Conservation (phyloP, 352 stramenopile species). For the Thalassiosira mediterranea region DNA sequence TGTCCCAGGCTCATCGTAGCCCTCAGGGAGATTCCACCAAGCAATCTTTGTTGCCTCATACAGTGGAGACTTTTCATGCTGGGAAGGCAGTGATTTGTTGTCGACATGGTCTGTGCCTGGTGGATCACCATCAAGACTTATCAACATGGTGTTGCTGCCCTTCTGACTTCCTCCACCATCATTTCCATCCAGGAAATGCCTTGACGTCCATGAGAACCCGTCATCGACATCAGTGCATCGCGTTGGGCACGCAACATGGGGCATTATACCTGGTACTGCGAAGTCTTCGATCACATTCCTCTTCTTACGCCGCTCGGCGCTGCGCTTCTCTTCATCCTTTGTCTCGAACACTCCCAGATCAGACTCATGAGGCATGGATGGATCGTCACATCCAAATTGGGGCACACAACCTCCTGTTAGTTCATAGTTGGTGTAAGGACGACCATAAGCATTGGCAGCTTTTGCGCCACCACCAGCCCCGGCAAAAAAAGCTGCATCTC, state of each 20-base stretch:
- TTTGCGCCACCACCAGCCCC: slow-evolving; percentile 50
- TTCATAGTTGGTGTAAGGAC: slow-evolving; percentile 82
- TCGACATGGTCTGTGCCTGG: background rate
- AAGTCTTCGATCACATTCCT: slow-evolving; percentile 78
- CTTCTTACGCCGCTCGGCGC: slow-evolving; percentile 54
- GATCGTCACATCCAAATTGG: slow-evolving; percentile 79
- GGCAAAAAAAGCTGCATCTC: slow-evolving; percentile 40
- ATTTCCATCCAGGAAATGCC: slow-evolving; percentile 17
- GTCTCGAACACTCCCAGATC: slow-evolving; percentile 82
- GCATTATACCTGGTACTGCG: slow-evolving; percentile 79
- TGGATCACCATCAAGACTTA: slow-evolving; percentile 45
- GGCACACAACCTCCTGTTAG: slow-evolving; percentile 77
- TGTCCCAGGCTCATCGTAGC: slow-evolving; percentile 14
- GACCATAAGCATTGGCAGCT: slow-evolving; percentile 63
- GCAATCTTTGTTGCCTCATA: slow-evolving; percentile 50
- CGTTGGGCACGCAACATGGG: slow-evolving; percentile 73
- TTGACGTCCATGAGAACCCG: slow-evolving; percentile 78
- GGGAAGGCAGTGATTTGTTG: background rate
- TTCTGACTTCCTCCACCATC: slow-evolving; percentile 23
- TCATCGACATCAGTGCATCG: slow-evolving; percentile 74
- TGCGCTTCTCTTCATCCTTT: slow-evolving; percentile 78
- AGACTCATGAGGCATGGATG: slow-evolving; percentile 71
- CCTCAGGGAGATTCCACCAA: slow-evolving; percentile 65
- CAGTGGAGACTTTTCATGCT: slow-evolving; percentile 23
- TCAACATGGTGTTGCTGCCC: slow-evolving; percentile 49